phyloP scores from a whole-genome alignment of 345 rosid genomes.

The Eucalyptus microcorys region DNA sequence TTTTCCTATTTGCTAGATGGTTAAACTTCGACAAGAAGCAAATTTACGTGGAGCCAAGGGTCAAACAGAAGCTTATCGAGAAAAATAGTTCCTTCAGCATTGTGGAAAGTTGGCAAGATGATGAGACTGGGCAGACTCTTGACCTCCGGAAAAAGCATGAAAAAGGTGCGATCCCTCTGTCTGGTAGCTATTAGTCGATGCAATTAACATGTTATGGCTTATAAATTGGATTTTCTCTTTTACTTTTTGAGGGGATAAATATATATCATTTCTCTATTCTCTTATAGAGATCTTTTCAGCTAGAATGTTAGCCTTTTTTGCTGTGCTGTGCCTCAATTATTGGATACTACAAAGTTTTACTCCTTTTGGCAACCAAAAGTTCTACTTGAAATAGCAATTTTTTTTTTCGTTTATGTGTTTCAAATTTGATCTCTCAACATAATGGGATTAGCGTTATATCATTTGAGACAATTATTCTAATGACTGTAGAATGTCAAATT shows the following conservation, averaged over 20 bases:
- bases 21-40: slow-evolving; percentile 48
- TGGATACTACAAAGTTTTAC: neutral
- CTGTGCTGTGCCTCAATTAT: neutral
- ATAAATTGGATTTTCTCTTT: neutral
- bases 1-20: slow-evolving; percentile 49
- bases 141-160: neutral
- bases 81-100: slow-evolving; percentile 64
- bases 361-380: neutral
- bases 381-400: neutral
- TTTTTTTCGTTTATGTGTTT: neutral
- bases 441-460: neutral
- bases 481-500: neutral
- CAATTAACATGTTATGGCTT: neutral
- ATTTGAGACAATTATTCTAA: neutral
- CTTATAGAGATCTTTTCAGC: neutral
- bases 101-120: slow-evolving; percentile 86
- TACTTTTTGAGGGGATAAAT: neutral
- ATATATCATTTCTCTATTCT: neutral
- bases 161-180: neutral
- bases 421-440: neutral
- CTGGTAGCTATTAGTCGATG: neutral
- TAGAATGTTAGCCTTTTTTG: neutral
- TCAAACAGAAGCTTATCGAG: slow-evolving; percentile 50
- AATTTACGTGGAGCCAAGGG: slow-evolving; percentile 85
- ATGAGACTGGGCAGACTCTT: slow-evolving; percentile 9